These are phyloP conservation scores for Passiflora organensis DNA, from an alignment of 345 rosid species.

Conservation along the genomic window DNA sequence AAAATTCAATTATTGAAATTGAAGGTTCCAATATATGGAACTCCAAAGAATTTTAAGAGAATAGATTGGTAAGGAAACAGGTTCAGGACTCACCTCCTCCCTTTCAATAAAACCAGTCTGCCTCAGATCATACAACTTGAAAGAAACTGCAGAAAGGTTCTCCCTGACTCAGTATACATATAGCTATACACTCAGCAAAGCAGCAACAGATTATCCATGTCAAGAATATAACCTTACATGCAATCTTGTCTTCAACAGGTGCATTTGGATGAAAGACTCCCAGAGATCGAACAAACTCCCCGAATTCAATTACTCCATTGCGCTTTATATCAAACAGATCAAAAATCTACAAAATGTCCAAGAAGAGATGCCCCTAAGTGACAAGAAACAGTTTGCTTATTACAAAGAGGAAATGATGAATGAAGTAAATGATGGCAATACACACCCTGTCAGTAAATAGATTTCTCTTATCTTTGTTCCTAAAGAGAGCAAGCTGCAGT, in stretches of 20 bases:
- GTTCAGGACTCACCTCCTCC: constrained; percentile 60
- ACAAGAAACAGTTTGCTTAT: not conserved
- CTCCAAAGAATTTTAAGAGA: not conserved
- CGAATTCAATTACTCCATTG: constrained; percentile 88
- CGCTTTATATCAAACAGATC: constrained; percentile 81
- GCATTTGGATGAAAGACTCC: constrained; percentile 82
- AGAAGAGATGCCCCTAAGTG: constrained; percentile 1
- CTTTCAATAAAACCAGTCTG: constrained; percentile 82
- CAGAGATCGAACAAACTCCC: constrained; percentile 83
- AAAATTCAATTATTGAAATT: not conserved
- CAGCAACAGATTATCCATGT: not conserved
- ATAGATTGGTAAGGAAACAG: no score
- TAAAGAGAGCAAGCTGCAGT: constrained; percentile 84
- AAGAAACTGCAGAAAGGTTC: constrained; percentile 59
- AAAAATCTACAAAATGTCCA: constrained; percentile 43
- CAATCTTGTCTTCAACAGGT: constrained; percentile 53
- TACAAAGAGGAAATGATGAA: no score
- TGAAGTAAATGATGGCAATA: not conserved
- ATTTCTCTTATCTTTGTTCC: constrained; percentile 60
- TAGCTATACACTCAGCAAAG: not conserved
- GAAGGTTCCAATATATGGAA: not conserved
- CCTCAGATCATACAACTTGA: constrained; percentile 72
- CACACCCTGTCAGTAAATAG: constrained; percentile 89
- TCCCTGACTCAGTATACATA: not conserved
- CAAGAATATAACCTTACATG: constrained; percentile 43